These are phyloP conservation scores for Blechomonas ayalai DNA, from an alignment of 208 protist genomes.

Conservation along the genomic window DNA sequence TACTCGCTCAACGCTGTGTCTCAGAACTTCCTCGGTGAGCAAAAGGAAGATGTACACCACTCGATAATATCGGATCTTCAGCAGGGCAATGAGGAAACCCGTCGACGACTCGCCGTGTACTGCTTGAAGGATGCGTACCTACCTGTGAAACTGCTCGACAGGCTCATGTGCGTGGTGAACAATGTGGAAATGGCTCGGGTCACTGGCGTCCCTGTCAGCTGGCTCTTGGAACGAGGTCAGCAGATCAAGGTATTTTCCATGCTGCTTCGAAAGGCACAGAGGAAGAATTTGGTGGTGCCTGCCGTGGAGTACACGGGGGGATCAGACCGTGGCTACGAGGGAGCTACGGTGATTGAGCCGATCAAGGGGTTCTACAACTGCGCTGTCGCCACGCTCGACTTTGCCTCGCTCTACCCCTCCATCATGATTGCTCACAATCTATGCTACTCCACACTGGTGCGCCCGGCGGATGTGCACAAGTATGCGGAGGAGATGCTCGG, in stretches of 20 bases:
- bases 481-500: constrained; percentile 70
- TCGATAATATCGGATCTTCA: constrained; percentile 97
- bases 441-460: constrained; percentile 96
- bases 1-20: constrained; percentile 99
- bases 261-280: constrained; percentile 81
- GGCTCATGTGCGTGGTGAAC: constrained; percentile 98
- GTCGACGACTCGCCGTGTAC: constrained; percentile 97
- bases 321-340: constrained; percentile 90
- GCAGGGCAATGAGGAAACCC: constrained; percentile 94
- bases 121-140: constrained; percentile 98
- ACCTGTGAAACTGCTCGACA: constrained; percentile 96
- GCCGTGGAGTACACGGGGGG: constrained; percentile 59
- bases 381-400: constrained; percentile 99
- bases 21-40: constrained; percentile 97
- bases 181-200: constrained; percentile 99
- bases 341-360: constrained; percentile 98
- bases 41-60: constrained; percentile 99
- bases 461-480: constrained; percentile 69
- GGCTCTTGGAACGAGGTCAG: constrained; percentile 97
- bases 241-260: constrained; percentile 97
- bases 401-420: constrained; percentile 99
- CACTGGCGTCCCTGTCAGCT: constrained; percentile 97
- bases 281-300: constrained; percentile 77
- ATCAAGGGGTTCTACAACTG: constrained; percentile 96
- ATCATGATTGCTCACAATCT: constrained; percentile 99